Conservation (phyloP, 805 yeast species). For the Blastobotrys parvus region DNA sequence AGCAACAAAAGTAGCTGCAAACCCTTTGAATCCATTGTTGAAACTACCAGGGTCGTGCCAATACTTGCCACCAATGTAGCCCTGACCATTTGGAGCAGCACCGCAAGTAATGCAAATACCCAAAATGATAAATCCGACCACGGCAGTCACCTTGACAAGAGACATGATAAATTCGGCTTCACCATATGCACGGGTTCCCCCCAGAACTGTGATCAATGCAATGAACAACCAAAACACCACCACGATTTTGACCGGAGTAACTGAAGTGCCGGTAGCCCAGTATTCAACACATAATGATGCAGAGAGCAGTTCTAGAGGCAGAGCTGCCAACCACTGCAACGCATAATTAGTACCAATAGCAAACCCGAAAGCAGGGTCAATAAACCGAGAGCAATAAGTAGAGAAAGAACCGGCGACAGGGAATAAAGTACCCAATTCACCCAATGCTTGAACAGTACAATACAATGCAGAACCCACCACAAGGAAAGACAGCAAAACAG, state of each 20-base stretch:
- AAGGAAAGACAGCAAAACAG: conserved; percentile 46
- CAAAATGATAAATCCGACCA: conserved; percentile 53
- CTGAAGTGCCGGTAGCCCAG: conserved; percentile 52
- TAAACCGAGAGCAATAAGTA: conserved; percentile 50
- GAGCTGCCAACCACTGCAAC: conserved; percentile 53
- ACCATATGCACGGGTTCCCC: conserved; percentile 48
- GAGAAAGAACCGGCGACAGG: conserved; percentile 58
- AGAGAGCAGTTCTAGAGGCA: conserved; percentile 61
- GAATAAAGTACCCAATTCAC: conserved; percentile 62
- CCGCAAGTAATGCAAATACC: conserved; percentile 45
- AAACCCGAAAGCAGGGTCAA: conserved; percentile 57
- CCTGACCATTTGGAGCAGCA: conserved; percentile 44
- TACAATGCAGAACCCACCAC: conserved; percentile 57
- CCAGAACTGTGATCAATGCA: conserved; percentile 41
- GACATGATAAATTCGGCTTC: conserved; percentile 65
- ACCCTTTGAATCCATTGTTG: conserved; percentile 46
- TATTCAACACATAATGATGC: conserved; percentile 48
- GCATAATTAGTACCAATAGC: conserved; percentile 68
- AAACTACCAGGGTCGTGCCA: conserved; percentile 68
- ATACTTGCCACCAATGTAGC: conserved; percentile 45
- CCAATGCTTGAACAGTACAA: conserved; percentile 55
- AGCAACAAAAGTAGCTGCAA: conserved; percentile 56
- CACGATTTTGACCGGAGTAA: conserved; percentile 59
- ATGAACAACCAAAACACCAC: conserved; percentile 48
- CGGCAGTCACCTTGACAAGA: conserved; percentile 49